These are phyloP conservation scores for Diplodia intermedia DNA, from an alignment of 2,329 filamentous ascomycete genomes.

Conservation along the genomic window DNA sequence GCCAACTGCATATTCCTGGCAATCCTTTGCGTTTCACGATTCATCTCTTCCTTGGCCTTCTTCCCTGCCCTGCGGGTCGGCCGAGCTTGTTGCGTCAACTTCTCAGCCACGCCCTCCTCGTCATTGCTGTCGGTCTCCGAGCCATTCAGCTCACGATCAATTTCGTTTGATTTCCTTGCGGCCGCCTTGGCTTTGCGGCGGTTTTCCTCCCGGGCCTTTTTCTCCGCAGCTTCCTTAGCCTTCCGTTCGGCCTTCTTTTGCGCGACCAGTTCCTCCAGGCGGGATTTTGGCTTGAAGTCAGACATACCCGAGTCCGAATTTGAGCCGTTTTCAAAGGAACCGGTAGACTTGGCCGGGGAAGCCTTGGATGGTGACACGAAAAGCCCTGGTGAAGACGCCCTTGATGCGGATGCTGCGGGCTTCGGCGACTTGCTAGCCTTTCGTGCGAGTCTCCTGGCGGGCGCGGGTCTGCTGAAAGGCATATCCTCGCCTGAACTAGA, in stretches of 20 bases:
- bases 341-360: conserved; percentile 42
- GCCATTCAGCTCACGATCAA: conserved; percentile 50
- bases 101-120: conserved; percentile 60
- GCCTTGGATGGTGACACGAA: conserved; percentile 61
- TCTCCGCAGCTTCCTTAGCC: conserved; percentile 66
- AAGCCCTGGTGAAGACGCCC: conserved; percentile 58
- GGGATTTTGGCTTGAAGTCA: conserved; percentile 58
- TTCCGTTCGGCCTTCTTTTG: conserved; percentile 75
- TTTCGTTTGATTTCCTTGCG: conserved; percentile 37
- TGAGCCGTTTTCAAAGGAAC: conserved; percentile 37
- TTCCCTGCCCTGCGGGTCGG: conserved; percentile 88
- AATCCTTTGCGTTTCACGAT: conserved; percentile 85
- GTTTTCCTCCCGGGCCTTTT: conserved; percentile 51
- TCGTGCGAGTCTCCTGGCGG: not conserved
- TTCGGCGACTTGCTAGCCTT: conserved; percentile 1
- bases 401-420: conserved; percentile 35
- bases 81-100: conserved; percentile 70
- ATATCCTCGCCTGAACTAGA: conserved; percentile 34
- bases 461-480: conserved; percentile 19
- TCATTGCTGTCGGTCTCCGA: conserved; percentile 53
- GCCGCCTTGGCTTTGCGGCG: conserved; percentile 32
- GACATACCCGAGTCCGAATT: conserved; percentile 57
- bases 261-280: conserved; percentile 74
- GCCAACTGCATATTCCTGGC: conserved; percentile 87
- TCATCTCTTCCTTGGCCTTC: conserved; percentile 94